Evolutionary conservation across 306 rosid genomes (phyloP), one percentile per base, ranked within the genome.

Genomic region (Acacia acuminata): DNA sequence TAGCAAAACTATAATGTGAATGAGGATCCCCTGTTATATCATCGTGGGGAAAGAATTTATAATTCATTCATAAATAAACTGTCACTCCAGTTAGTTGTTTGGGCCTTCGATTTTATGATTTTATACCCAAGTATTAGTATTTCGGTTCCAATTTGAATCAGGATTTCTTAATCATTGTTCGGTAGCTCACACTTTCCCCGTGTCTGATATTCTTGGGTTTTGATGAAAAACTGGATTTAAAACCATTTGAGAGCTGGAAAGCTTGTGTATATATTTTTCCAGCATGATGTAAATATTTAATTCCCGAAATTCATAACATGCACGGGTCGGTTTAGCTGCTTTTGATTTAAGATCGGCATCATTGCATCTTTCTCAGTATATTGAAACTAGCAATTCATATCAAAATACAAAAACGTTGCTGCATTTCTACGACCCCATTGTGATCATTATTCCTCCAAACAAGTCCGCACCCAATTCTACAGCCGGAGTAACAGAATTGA

Each of bases 261-360:
- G 64, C 42, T 48, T 19, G 40, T 38, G 1, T 56, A 38, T 38
- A 38, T 69, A 22, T 17, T 53, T 56, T 38, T 43, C 22, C 70
- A 81, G 67, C 63, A 22, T 17, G 80, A 75, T 73, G 76, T 61
- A 76, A 70, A 50, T 55, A 70, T 34, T 70, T 74, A 76, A 77
- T 84, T 81, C 71, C 81, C 61, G 69, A 79, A n/a, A 71, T 61
- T 47, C 44, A 48, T 51, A 8, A 67, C 84, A 79, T 84, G 74
- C 82, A 76, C 86, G 92, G 99, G 99, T 95, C 79, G 98, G 99
- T 78, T 84, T 95, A 82, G 99, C 98, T 81, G 99, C 99, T 56
- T 91, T 95, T 79, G 98, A 95, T 88, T 88, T 95, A 71, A 90
- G 99, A 81, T 90, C 94, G 30, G 99, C 99, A 82, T 84, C 97